Conservation (phyloP, 2,329 filamentous ascomycete genomes). For the Bipolaris oryzae region DNA sequence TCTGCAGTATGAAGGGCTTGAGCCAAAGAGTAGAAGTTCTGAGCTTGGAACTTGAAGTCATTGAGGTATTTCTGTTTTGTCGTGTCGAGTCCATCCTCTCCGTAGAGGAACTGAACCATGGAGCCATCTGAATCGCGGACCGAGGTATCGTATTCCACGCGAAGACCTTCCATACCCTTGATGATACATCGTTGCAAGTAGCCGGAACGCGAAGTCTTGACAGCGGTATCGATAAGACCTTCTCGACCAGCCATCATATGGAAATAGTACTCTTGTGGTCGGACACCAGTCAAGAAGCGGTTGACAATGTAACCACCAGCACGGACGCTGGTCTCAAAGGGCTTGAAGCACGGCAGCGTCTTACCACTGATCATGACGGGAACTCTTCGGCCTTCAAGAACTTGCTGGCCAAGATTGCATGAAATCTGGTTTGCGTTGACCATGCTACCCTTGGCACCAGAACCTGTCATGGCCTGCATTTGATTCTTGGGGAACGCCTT, state of each 20-base stretch:
- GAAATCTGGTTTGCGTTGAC: constrained; percentile 98
- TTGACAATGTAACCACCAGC: constrained; percentile 94
- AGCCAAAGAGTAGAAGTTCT: constrained; percentile 82
- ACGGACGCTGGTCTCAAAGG: constrained; percentile 85
- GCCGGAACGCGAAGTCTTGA: constrained; percentile 96
- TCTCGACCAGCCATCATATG: constrained; percentile 99
- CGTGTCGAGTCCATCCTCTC: constrained; percentile 93
- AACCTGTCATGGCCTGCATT: constrained; percentile 98
- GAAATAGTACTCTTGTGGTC: constrained; percentile 98
- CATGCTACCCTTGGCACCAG: constrained; percentile 88
- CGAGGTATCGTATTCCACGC: constrained; percentile 90
- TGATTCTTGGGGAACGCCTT: constrained; percentile 97
- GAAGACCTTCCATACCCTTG: constrained; percentile 96
- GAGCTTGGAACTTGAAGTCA: constrained; percentile 87
- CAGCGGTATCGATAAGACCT: constrained; percentile 97
- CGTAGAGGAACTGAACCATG: constrained; percentile 93
- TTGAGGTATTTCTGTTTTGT: constrained; percentile 91
- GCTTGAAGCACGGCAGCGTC: constrained; percentile 89
- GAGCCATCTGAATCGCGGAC: constrained; percentile 94
- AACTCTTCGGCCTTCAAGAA: constrained; percentile 91
- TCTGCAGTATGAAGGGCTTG: constrained; percentile 73
- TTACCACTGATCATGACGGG: constrained; percentile 98
- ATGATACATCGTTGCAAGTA: constrained; percentile 97
- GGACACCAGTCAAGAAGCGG: constrained; percentile 96
- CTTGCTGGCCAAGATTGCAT: constrained; percentile 95